These are phyloP conservation scores for Leucocoprinus leucothites DNA, from an alignment of 768 basidiomycete genomes.

Conservation along the genomic window DNA sequence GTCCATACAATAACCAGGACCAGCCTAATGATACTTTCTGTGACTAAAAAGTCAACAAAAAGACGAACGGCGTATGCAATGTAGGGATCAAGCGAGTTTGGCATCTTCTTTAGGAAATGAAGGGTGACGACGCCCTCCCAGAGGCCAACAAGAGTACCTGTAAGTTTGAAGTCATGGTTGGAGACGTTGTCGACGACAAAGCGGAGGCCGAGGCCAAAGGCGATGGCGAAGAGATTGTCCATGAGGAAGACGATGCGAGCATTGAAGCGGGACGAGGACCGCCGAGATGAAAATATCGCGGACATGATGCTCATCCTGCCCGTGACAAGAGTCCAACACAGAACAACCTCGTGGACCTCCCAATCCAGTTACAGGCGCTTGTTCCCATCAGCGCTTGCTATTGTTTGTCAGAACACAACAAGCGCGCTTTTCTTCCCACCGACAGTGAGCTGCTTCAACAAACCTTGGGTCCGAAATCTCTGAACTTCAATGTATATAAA, in stretches of 20 bases:
- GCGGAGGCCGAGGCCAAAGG: slow-evolving; percentile 62
- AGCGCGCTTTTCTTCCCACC: no score
- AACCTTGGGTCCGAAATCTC: no score
- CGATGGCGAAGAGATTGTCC: slow-evolving; percentile 72
- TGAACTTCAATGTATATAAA: no score
- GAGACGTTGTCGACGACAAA: slow-evolving; percentile 54
- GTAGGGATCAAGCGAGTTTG: slow-evolving; percentile 65
- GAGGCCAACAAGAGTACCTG: slow-evolving; percentile 68
- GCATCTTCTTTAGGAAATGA: slow-evolving; percentile 68
- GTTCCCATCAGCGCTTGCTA: not conserved
- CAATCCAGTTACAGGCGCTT: not conserved
- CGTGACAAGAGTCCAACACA: not conserved
- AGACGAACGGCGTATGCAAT: slow-evolving; percentile 66
- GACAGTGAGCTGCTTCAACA: no score
- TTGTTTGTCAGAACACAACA: not conserved
- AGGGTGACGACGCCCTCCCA: slow-evolving; percentile 78
- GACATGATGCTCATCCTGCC: slow-evolving; percentile 32
- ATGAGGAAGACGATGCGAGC: slow-evolving; percentile 40
- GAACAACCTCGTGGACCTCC: not conserved
- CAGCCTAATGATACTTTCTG: slow-evolving; percentile 40
- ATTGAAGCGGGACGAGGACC: slow-evolving; percentile 28
- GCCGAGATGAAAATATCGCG: slow-evolving; percentile 29
- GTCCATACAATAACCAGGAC: slow-evolving; percentile 40
- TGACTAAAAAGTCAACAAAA: slow-evolving; percentile 68
- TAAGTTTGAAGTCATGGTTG: slow-evolving; percentile 46